These are phyloP conservation scores for Keithomyces neogunnii DNA, from an alignment of 2,329 filamentous ascomycete genomes.

Conservation along the genomic window DNA sequence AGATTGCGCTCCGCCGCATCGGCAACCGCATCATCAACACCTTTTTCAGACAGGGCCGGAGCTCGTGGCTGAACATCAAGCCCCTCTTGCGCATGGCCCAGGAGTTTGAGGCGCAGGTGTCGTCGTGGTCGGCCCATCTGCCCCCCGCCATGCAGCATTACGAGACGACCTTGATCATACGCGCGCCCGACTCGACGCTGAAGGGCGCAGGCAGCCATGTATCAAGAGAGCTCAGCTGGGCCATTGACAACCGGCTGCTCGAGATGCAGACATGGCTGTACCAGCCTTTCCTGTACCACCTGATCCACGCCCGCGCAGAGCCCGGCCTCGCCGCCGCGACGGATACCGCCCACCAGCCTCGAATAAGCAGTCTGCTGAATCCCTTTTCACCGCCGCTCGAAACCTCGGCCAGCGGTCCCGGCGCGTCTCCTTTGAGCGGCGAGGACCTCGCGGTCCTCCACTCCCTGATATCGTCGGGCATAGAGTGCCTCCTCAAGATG, in stretches of 20 bases:
- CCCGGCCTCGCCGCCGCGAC: not conserved
- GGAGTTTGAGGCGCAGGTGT: slow-evolving; percentile 16
- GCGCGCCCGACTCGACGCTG: not conserved
- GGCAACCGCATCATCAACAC: slow-evolving; percentile 29
- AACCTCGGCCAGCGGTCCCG: not conserved
- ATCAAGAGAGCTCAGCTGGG: slow-evolving; percentile 15
- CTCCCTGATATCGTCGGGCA: slow-evolving; percentile 11
- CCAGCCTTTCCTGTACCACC: slow-evolving; percentile 8
- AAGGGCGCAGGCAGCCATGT: slow-evolving; percentile 10
- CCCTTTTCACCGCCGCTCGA: slow-evolving; percentile 6
- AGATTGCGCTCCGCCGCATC: slow-evolving; percentile 32
- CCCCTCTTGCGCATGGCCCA: slow-evolving; percentile 13
- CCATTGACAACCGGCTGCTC: slow-evolving; percentile 13
- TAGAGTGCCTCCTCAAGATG: slow-evolving; percentile 14
- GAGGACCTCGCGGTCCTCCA: slow-evolving; percentile 10
- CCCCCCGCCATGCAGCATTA: slow-evolving; percentile 12
- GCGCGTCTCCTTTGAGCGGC: slow-evolving; percentile 2
- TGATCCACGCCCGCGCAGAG: slow-evolving; percentile 7
- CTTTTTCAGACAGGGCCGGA: slow-evolving; percentile 13
- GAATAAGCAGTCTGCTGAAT: slow-evolving; percentile 12
- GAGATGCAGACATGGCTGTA: slow-evolving; percentile 15
- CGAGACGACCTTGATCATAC: slow-evolving; percentile 2
- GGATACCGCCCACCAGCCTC: not conserved
- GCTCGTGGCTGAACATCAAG: slow-evolving; percentile 13
- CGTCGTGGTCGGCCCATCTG: slow-evolving; percentile 14